Evolutionary conservation across 2,329 filamentous ascomycete species (phyloP).

Genomic region (Clonostachys solani): DNA sequence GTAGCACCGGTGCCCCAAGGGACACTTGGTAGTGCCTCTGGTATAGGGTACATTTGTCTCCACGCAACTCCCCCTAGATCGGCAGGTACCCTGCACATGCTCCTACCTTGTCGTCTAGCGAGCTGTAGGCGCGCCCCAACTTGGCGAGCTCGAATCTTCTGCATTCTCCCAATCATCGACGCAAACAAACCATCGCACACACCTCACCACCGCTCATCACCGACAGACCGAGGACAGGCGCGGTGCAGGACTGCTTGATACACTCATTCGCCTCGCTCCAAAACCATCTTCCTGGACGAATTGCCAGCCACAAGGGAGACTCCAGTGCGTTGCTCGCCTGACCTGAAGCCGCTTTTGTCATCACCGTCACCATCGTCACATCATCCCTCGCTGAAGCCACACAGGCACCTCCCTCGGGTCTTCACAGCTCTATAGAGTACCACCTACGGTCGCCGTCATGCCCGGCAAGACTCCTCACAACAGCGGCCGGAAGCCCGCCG

Average conservation of each 20-base stretch:
- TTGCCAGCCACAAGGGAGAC: too few species aligned
- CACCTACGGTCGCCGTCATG: conserved; percentile 39
- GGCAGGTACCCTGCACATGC: background rate
- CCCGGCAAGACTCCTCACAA: conserved; percentile 70
- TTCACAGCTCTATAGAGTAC: background rate
- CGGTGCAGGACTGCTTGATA: too few species aligned
- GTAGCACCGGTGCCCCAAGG: too few species aligned
- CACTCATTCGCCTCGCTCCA: too few species aligned
- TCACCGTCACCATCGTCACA: conserved; percentile 1
- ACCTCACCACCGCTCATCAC: background rate
- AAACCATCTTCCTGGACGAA: too few species aligned
- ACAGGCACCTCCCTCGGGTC: conserved; percentile 1
- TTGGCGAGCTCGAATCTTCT: conserved; percentile 3
- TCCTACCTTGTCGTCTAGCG: background rate
- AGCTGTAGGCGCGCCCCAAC: background rate
- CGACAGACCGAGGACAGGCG: background rate
- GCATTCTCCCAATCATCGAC: background rate
- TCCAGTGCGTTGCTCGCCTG: background rate
- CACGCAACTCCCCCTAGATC: too few species aligned
- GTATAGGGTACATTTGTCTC: too few species aligned
- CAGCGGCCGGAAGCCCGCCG: conserved; percentile 65
- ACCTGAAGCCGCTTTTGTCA: conserved; percentile 11
- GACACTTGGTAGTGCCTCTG: too few species aligned
- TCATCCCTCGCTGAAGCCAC: background rate
- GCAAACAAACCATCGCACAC: background rate